Evolutionary conservation across 441 rosid species (phyloP), one percentile per base, ranked within the genome.

Genomic region (Euphorbia celastroides): DNA sequence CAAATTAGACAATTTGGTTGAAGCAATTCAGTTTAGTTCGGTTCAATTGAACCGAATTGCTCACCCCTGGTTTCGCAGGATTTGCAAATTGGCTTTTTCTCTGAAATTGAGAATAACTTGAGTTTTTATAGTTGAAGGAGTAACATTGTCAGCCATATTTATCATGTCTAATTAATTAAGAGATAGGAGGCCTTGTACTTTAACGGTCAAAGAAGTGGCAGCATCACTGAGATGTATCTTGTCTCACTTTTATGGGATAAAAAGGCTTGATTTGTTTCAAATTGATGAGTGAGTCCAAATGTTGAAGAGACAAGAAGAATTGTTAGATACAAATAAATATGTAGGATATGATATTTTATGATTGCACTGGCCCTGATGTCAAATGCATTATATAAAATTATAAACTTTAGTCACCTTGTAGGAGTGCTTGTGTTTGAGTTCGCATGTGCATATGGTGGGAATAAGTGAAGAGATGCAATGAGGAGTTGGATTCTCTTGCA

Each of bases 41-140:
- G n/a, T n/a, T n/a, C n/a, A n/a, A n/a, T n/a, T n/a, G n/a, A n/a
- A n/a, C n/a, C n/a, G n/a, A n/a, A n/a, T n/a, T n/a, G n/a, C n/a
- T n/a, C n/a, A n/a, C n/a, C n/a, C n/a, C n/a, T 52, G 64, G 48
- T 57, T 58, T 13, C 2, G 10, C 48, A 48, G 51, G 28, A 30
- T 16, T 16, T 7, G 11, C 28, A 23, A 54, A 20, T 65, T 56
- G 36, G 26, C 22, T 14, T 28, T 26, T n/a, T 3, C 20, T 19
- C 28, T 25, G 31, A 42, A 22, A 8, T 64, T 30, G 26, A 11
- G 22, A 28, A 11, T 31, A 17, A 22, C 16, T 46, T 67, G 56
- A 42, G 56, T 28, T 67, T 57, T 57, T n/a, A 64, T 19, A 20
- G 41, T 27, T 67, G 70, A 19, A 57, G 38, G 20, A 57, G 42